Evolutionary conservation across 306 rosid species (phyloP).

Genomic region (Hippophae tibetana): DNA sequence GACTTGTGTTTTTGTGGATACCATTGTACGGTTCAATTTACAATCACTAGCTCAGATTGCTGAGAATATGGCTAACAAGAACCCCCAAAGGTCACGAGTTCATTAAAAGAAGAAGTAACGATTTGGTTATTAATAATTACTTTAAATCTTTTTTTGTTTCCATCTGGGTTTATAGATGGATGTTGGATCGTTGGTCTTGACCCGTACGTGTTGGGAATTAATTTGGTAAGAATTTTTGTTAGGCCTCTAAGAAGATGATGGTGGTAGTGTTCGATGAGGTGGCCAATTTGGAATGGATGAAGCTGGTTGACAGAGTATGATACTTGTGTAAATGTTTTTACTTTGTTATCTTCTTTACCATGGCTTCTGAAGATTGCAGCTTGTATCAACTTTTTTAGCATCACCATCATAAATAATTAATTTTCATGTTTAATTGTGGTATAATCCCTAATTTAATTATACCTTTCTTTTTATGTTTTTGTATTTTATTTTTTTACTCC

Average conservation of each 20-base stretch:
- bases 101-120: neutral
- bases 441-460: too few relatives aligned
- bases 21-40: conserved; percentile 85
- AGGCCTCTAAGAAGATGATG: neutral
- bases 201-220: conserved; percentile 23
- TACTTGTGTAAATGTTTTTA: conserved; percentile 15
- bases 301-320: conserved; percentile 13
- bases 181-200: conserved; percentile 1
- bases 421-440: too few relatives aligned
- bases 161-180: conserved; percentile 17
- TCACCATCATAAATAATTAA: too few relatives aligned
- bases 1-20: conserved; percentile 84
- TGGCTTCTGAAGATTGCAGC: neutral
- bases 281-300: conserved; percentile 19
- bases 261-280: neutral
- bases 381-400: too few relatives aligned
- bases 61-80: conserved; percentile 40
- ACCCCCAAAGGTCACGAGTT: neutral
- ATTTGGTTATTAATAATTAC: neutral
- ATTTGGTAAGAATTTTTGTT: conserved; percentile 17
- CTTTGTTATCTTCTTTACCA: conserved; percentile 6
- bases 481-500: too few relatives aligned
- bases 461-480: too few relatives aligned
- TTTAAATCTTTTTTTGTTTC: neutral
- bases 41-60: conserved; percentile 82